Evolutionary conservation across 345 rosid species (phyloP).

Genomic region (Eucalyptus sp.): DNA sequence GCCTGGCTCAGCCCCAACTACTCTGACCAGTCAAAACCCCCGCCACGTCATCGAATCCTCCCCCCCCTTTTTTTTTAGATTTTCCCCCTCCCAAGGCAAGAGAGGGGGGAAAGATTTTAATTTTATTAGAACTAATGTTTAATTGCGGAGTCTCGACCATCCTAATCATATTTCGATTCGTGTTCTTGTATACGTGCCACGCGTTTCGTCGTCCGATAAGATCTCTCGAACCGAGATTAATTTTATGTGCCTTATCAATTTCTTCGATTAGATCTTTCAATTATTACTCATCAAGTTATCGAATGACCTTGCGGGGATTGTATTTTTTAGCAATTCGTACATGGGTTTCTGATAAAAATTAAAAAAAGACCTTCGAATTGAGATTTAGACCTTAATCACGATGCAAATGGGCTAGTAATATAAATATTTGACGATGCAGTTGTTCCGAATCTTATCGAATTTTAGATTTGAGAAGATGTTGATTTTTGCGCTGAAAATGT

Average conservation of each 20-base stretch:
- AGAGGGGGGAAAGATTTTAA: background rate
- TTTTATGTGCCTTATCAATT: background rate
- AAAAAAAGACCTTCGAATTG: background rate
- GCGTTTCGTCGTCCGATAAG: background rate
- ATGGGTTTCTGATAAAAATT: rapidly evolving
- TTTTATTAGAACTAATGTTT: background rate
- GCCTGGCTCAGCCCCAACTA: background rate
- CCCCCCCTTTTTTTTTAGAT: too few species aligned
- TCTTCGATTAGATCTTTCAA: rapidly evolving
- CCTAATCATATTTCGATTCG: background rate
- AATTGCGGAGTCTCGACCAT: background rate
- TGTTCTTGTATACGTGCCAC: background rate
- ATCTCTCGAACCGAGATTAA: background rate
- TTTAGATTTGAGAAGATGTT: background rate
- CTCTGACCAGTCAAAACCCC: background rate
- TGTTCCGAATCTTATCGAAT: background rate
- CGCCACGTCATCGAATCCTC: background rate
- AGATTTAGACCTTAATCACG: background rate
- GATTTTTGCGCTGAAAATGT: background rate
- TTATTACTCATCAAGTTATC: background rate
- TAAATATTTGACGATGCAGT: background rate
- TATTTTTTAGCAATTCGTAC: background rate
- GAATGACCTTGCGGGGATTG: rapidly evolving
- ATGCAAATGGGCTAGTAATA: background rate
- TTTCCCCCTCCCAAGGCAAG: background rate